A percentile compares a stretch with the other conserved stretches of the same genome.
These are phyloP conservation scores for Chlamydomonas sp. DNA, from an alignment of 139 green algal species.

Conservation along the genomic window DNA sequence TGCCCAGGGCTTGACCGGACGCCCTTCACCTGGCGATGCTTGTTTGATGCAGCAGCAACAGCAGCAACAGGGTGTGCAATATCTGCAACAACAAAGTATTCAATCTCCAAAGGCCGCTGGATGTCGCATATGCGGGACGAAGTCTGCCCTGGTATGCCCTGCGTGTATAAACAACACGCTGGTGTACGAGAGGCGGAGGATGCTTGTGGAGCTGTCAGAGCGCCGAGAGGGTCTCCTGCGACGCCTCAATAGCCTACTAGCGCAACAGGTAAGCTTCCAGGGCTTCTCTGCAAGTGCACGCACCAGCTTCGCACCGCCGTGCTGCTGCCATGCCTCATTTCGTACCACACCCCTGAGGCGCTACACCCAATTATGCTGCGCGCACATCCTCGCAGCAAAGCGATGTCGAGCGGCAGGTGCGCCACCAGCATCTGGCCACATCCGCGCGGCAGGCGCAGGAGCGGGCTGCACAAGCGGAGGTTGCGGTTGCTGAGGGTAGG, in stretches of 20 bases:
- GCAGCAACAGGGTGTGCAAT: too few relatives aligned
- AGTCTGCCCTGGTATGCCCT: constrained; percentile 5
- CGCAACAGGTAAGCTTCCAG: neutral
- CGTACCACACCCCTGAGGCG: neutral
- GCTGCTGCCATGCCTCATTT: too few relatives aligned
- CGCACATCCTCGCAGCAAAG: constrained; percentile 1
- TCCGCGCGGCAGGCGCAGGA: neutral
- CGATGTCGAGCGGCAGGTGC: constrained; percentile 24
- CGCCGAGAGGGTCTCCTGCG: constrained; percentile 2
- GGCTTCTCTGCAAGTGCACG: neutral
- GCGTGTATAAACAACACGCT: constrained; percentile 34
- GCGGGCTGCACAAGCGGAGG: constrained; percentile 1
- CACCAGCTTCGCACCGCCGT: neutral
- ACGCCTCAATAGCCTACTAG: neutral
- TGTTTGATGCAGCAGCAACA: too few relatives aligned
- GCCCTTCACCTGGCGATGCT: too few relatives aligned
- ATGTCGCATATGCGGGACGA: too few relatives aligned
- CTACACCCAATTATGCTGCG: neutral
- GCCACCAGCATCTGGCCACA: constrained; percentile 16
- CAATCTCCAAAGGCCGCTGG: too few relatives aligned
- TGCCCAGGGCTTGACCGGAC: too few relatives aligned
- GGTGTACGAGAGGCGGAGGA: constrained; percentile 29
- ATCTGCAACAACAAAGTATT: too few relatives aligned
- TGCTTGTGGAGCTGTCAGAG: constrained; percentile 37
- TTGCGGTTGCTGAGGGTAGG: constrained; percentile 12